Base-by-base conservation (phyloP, 352 stramenopile genomes). In the Elongisporangium anandrum region DNA sequence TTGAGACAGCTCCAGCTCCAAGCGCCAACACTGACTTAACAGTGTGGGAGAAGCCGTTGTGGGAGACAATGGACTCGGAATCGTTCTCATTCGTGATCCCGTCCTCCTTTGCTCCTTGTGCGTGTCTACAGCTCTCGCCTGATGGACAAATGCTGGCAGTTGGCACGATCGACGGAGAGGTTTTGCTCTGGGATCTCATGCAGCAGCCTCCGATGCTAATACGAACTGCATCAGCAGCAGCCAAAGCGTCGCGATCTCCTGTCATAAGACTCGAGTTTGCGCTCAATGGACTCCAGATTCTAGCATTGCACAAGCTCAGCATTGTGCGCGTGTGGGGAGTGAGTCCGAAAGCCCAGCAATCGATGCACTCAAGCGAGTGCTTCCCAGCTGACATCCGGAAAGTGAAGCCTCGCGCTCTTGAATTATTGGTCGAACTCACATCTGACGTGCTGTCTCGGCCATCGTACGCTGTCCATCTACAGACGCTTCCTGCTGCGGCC, bases 311-410 rank as follows among this genome's bases (percentile, higher is more conserved):
- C 54, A 68, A 57, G 22, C 52, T 65, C 2, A 70, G 69, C 63
- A 52, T 24, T 47, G 56, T 57, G 0, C 5, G 19, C 50, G 55
- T 54, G 23, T 54, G 56, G 26, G 23, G 19, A 21, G 20, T 59
- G 19, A 60, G 56, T 51, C 48, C 63, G 21, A 63, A 19, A n/a
- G 15, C 45, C 21, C 66, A 66, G 34, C 50, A 51, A 10, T n/a
- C 24, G 3, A 50, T 12, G 22, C 72, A 87, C 53, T 67, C 69
- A 0, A 65, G 58, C 22, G 66, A 78, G n/a, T 80, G 65, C 12
- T 87, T 87, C 56, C 41, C 53, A 1, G 4, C 20, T 21, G 74
- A 73, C 26, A 16, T 19, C 2, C 34, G n/a, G 2, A 87, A 87
- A 12, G 64, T 55, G 61, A 84, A 82, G 23, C 65, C 74, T 2